Evolutionary conservation across 2,329 filamentous ascomycete species (phyloP).

Genomic region (Corynespora cassiicola): DNA sequence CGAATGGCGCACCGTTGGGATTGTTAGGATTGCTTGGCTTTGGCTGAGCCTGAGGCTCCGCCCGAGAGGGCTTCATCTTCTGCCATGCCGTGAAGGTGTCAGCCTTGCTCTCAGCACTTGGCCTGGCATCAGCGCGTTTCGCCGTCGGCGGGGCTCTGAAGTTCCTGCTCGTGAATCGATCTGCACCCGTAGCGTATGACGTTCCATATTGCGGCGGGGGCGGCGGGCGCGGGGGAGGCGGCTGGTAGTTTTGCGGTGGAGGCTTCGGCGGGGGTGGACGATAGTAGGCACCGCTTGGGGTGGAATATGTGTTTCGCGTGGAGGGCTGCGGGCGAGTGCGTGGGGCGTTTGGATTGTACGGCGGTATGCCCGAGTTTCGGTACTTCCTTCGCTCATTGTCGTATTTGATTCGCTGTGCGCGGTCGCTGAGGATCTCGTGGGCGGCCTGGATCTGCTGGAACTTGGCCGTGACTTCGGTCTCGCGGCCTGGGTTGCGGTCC

Average conservation of each 20-base stretch:
- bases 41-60: slow-evolving; percentile 37
- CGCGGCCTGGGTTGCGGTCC: slow-evolving; percentile 84
- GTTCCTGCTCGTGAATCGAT: slow-evolving; percentile 51
- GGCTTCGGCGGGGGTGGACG: slow-evolving; percentile 36
- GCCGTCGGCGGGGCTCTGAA: slow-evolving; percentile 47
- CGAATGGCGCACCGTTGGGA: slow-evolving; percentile 45
- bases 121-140: slow-evolving; percentile 34
- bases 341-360: slow-evolving; percentile 48
- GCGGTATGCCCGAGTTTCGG: slow-evolving; percentile 32
- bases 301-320: slow-evolving; percentile 50
- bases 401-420: slow-evolving; percentile 65
- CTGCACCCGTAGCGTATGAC: slow-evolving; percentile 48
- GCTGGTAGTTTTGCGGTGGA: slow-evolving; percentile 19
- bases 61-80: slow-evolving; percentile 51
- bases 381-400: slow-evolving; percentile 65
- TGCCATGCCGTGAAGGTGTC: slow-evolving; percentile 58
- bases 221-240: slow-evolving; percentile 26
- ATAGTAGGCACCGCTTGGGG: slow-evolving; percentile 41
- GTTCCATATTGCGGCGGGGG: slow-evolving; percentile 34
- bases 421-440: slow-evolving; percentile 75
- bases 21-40: slow-evolving; percentile 34
- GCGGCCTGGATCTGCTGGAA: slow-evolving; percentile 89
- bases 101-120: slow-evolving; percentile 46
- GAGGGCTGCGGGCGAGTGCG: slow-evolving; percentile 52
- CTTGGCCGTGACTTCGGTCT: slow-evolving; percentile 78